Conservation (phyloP, 2,329 filamentous ascomycete species). For the Chrysosporium queenslandicum region DNA sequence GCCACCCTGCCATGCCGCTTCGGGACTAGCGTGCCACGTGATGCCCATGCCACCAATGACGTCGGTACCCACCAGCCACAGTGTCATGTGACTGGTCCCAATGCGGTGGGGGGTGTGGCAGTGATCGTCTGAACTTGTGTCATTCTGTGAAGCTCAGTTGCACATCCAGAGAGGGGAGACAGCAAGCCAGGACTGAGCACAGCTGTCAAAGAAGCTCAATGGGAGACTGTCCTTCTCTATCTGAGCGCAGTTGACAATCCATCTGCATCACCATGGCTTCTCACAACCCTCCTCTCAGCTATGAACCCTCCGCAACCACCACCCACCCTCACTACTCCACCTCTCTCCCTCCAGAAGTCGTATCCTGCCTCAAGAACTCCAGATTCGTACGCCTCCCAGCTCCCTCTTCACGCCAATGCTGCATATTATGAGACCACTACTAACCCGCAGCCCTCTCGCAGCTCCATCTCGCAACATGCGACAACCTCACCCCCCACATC, state of each 20-base stretch:
- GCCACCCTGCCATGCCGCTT: conserved; percentile 1
- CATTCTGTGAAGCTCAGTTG: no score
- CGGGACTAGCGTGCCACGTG: background rate
- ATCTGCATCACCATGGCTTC: conserved; percentile 31
- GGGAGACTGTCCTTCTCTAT: no score
- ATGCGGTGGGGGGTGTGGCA: no score
- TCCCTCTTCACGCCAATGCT: no score
- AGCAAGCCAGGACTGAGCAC: no score
- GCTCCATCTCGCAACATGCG: conserved; percentile 92
- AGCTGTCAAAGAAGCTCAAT: no score
- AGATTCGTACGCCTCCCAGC: conserved; percentile 61
- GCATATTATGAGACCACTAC: no score
- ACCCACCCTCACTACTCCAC: conserved; percentile 60
- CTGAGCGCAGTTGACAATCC: background rate
- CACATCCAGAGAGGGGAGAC: no score
- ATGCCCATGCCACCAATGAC: conserved; percentile 6
- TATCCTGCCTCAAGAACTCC: conserved; percentile 85
- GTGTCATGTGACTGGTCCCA: background rate
- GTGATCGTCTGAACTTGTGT: no score
- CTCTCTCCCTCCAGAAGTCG: conserved; percentile 70
- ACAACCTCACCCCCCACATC: conserved; percentile 73
- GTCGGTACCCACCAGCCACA: background rate
- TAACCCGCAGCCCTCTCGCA: conserved; percentile 31
- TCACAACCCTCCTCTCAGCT: conserved; percentile 59
- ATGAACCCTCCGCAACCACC: conserved; percentile 63